Evolutionary conservation across 192 early-diverging fungal genomes (phyloP), one percentile per base, ranked within the genome.

Genomic region (Powellomyces hirtus): DNA sequence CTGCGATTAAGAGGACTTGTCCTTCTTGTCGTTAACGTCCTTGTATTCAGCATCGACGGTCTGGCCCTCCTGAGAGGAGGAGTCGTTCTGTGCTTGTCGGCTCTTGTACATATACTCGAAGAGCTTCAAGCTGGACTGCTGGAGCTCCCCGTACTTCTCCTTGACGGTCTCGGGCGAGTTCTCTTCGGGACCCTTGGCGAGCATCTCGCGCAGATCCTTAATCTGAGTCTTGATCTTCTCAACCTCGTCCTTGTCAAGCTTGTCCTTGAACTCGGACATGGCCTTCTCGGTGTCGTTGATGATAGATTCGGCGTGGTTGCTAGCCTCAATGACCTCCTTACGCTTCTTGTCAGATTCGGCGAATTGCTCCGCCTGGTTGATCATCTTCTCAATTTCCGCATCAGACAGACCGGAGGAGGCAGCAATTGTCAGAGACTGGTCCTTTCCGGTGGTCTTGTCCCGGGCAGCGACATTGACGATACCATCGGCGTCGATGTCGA

Each of bases 401-500:
- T 92, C 90, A 74, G 85, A 91, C 24, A 99, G 85, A 76, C 96
- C 95, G 53, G 94, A 96, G 6, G 90, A 92, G 50, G 94, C 95
- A 42, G 94, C 92, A 72, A 99, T 94, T 40, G 94, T 96, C 82
- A 99, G 89, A 73, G 93, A 91, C 81, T 96, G 94, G 81, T 99
- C 95, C 64, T 90, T 90, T 81, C 89, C 89, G 70, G 95, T 96
- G 65, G 91, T 91, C 83, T 96, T 94, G 86, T 99, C 97, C 88
- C 90, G 90, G 75, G 97, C 97, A 46, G 83, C 79, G 42, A 99
- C 95, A 75, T 97, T 98, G 72, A 99, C 92, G 73, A 99, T 99
- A 84, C 97, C 97, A 75, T 99, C 95, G 26, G 97, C 97, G 79
- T 99, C 95, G 81, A 99, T 98, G 75, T 99, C 95, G 66, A 99